These are phyloP conservation scores for Xylaria sp. DNA, from an alignment of 2,329 filamentous ascomycete genomes.

Conservation along the genomic window DNA sequence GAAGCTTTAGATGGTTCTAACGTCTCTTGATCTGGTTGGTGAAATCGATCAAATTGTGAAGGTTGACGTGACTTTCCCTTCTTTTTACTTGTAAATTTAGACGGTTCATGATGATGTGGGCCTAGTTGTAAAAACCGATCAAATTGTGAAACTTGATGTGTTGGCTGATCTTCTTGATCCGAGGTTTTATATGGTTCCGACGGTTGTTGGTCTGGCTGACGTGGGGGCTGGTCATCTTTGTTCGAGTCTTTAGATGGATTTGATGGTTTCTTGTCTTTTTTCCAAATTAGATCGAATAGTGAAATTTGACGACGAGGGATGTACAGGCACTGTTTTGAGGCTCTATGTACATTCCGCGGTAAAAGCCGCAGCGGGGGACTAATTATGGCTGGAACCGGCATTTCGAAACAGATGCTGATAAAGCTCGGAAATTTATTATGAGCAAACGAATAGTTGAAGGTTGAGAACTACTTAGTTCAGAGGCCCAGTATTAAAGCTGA, in stretches of 20 bases:
- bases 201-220: not conserved
- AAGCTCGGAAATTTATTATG: not conserved
- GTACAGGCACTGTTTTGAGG: not conserved
- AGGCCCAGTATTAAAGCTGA: not conserved
- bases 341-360: not conserved
- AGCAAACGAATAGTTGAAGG: not conserved
- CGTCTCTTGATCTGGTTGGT: not conserved
- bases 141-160: not conserved
- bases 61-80: no score
- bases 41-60: not conserved
- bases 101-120: no score
- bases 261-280: not conserved
- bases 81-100: no score
- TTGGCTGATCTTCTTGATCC: no score
- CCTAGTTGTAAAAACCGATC: not conserved
- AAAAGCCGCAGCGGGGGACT: slow-evolving; percentile 5
- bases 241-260: not conserved
- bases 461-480: not conserved
- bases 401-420: not conserved
- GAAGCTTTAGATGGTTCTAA: no score
- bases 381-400: not conserved
- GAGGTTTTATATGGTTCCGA: not conserved
- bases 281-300: not conserved
- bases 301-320: not conserved
- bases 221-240: not conserved